Evolutionary conservation across 176 grass and related monocot genomes (phyloP).

Genomic region (Pharus latifolius): DNA sequence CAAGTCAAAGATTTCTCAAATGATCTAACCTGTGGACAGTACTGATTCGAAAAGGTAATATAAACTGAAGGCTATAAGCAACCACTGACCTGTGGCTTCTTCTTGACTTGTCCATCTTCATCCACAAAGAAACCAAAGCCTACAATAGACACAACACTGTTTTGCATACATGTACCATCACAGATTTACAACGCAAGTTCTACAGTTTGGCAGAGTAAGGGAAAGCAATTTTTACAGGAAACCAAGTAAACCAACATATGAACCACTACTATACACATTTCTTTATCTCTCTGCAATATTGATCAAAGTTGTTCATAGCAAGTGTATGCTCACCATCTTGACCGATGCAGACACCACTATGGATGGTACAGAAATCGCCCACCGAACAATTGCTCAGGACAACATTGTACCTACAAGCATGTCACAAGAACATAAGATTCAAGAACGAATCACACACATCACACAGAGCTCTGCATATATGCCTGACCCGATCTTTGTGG

Average conservation of each 20-base stretch:
- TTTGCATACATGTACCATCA: not conserved
- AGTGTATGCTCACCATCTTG: constrained; percentile 62
- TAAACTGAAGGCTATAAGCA: not conserved
- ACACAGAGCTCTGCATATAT: not conserved
- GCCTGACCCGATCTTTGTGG: constrained; percentile 61
- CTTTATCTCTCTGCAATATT: not conserved
- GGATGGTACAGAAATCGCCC: constrained; percentile 56
- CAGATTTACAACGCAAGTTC: not conserved
- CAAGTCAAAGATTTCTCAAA: not conserved
- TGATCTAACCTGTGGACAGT: not conserved
- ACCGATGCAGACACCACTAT: constrained; percentile 75
- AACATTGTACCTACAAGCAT: constrained; percentile 70
- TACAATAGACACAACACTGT: not conserved
- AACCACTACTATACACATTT: no score
- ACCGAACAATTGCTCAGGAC: constrained; percentile 69
- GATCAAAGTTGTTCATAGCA: not conserved
- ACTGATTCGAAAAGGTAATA: not conserved
- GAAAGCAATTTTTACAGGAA: not conserved
- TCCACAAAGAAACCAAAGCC: constrained; percentile 87
- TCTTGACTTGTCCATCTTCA: constrained; percentile 52
- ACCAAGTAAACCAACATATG: not conserved
- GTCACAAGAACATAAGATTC: not conserved
- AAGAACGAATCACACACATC: not conserved
- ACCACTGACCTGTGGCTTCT: constrained; percentile 64
- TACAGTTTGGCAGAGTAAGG: not conserved